Conservation (phyloP, 192 early-diverging fungal genomes). For the Lunasporangiospora selenospora region DNA sequence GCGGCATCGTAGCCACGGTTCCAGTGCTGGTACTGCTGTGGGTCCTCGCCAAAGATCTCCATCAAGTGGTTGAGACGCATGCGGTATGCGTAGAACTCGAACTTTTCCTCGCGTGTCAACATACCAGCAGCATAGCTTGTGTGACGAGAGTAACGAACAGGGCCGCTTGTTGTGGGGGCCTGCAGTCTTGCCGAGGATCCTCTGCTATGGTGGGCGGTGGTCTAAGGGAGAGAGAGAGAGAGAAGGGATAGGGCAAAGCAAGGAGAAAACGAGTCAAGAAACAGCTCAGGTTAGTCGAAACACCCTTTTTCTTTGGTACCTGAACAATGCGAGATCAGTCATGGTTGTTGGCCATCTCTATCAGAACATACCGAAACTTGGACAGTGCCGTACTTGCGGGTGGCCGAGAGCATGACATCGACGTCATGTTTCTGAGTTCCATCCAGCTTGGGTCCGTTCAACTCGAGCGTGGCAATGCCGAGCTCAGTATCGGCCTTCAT, state of each 20-base stretch:
- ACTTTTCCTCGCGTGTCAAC: slow-evolving; percentile 27
- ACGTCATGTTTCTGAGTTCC: slow-evolving; percentile 21
- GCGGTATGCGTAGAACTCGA: slow-evolving; percentile 40
- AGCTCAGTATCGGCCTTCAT: slow-evolving; percentile 42
- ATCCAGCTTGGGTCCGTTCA: slow-evolving; percentile 14
- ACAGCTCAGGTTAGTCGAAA: too few species aligned
- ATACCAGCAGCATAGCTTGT: slow-evolving; percentile 47
- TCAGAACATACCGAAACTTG: too few species aligned
- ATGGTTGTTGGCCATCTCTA: too few species aligned
- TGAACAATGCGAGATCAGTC: too few species aligned
- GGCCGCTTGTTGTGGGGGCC: slow-evolving; percentile 24
- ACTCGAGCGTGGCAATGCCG: slow-evolving; percentile 7
- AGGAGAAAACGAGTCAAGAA: too few species aligned
- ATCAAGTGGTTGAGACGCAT: slow-evolving; percentile 32
- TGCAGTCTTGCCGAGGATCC: too few species aligned
- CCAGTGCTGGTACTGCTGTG: slow-evolving; percentile 19
- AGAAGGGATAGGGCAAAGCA: too few species aligned
- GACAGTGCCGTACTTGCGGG: slow-evolving; percentile 7
- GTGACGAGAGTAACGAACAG: slow-evolving; percentile 36
- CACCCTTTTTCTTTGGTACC: too few species aligned
- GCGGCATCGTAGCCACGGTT: slow-evolving; percentile 24
- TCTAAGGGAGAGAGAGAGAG: too few species aligned
- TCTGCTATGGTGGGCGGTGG: too few species aligned
- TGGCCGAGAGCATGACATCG: slow-evolving; percentile 22
- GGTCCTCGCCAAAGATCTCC: slow-evolving; percentile 29